Evolutionary conservation across 1,139 yeast species (phyloP).

Genomic region (Eremothecium coryli): DNA sequence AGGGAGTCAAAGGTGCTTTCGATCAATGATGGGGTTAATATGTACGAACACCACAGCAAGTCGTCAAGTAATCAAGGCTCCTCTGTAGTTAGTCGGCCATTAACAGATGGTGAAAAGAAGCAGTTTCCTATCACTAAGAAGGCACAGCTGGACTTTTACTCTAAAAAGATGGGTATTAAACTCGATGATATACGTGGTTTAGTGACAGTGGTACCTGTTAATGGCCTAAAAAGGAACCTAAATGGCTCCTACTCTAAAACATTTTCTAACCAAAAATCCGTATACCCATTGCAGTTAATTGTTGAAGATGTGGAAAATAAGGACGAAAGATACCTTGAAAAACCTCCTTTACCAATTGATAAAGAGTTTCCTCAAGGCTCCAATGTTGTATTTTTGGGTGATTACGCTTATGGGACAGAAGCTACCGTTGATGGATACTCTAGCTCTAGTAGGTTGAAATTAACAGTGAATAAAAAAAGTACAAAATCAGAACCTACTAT

Average conservation of each 20-base stretch:
- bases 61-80: slow-evolving; percentile 29
- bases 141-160: slow-evolving; percentile 34
- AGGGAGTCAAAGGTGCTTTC: slow-evolving; percentile 67
- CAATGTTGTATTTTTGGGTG: slow-evolving; percentile 76
- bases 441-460: slow-evolving; percentile 40
- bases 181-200: slow-evolving; percentile 48
- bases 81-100: slow-evolving; percentile 37
- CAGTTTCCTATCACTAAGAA: slow-evolving; percentile 34
- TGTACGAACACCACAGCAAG: slow-evolving; percentile 38
- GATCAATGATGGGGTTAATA: slow-evolving; percentile 47
- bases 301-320: slow-evolving; percentile 66
- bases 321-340: slow-evolving; percentile 66
- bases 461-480: slow-evolving; percentile 48
- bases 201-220: slow-evolving; percentile 63
- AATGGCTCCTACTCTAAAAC: slow-evolving; percentile 76
- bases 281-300: slow-evolving; percentile 66
- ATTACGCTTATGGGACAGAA: slow-evolving; percentile 81
- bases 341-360: slow-evolving; percentile 66
- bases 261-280: slow-evolving; percentile 43
- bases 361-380: slow-evolving; percentile 73
- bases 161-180: slow-evolving; percentile 48
- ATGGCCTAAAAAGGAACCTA: slow-evolving; percentile 61
- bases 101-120: slow-evolving; percentile 34
- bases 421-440: slow-evolving; percentile 60
- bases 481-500: slow-evolving; percentile 50